Evolutionary conservation across 257 asterid genomes (phyloP).

Genomic region (Ehretia macrophylla): DNA sequence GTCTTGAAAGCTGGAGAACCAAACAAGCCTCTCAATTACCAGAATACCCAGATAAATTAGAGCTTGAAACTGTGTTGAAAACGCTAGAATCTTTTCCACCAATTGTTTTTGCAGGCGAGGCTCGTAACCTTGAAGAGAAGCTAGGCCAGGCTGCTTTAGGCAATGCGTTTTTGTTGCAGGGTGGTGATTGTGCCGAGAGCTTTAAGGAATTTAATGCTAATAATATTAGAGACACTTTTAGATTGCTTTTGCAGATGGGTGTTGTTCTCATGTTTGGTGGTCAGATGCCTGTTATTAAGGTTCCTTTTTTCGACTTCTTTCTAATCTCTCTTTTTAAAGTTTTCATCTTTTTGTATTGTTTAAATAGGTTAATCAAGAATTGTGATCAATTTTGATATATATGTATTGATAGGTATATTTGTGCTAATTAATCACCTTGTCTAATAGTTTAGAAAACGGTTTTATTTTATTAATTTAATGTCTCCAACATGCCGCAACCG

Average conservation of each 20-base stretch:
- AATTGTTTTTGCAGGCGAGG: conserved; percentile 78
- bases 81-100: conserved; percentile 73
- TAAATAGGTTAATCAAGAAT: neutral
- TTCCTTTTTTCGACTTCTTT: conserved; percentile 1
- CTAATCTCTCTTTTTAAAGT: neutral
- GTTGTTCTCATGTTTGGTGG: conserved; percentile 89
- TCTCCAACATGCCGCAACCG: too few species aligned
- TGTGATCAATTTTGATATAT: neutral
- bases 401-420: too few species aligned
- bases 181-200: conserved; percentile 91
- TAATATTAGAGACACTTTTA: conserved; percentile 70
- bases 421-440: too few species aligned
- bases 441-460: too few species aligned
- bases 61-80: conserved; percentile 52
- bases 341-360: neutral
- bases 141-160: conserved; percentile 74
- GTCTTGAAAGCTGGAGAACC: conserved; percentile 63
- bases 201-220: conserved; percentile 78
- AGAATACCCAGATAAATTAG: conserved; percentile 44
- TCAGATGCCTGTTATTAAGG: conserved; percentile 79
- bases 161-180: conserved; percentile 65
- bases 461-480: too few species aligned
- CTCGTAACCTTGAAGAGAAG: conserved; percentile 65
- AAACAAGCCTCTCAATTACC: conserved; percentile 63
- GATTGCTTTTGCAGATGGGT: conserved; percentile 79